Evolutionary conservation across 164 flowering plant genomes (phyloP).

Genomic region (Aristolochia californica): DNA sequence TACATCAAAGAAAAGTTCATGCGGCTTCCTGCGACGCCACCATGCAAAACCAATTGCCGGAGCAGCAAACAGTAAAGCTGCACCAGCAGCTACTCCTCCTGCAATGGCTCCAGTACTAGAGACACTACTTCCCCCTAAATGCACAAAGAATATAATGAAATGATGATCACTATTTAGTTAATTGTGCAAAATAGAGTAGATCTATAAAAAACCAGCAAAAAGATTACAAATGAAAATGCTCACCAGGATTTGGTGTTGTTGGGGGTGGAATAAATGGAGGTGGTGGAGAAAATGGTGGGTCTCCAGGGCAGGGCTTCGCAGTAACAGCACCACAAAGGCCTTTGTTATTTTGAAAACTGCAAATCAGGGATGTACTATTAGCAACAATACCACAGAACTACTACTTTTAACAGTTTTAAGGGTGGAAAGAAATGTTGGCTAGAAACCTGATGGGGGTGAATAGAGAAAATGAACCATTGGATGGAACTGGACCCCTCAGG

Average conservation of each 20-base stretch:
- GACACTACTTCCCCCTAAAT: constrained; percentile 19
- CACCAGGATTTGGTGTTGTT: constrained; percentile 52
- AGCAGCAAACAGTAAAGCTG: constrained; percentile 38
- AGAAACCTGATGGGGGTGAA: constrained; percentile 61
- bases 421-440: background rate
- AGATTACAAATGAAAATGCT: background rate
- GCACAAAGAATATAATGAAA: background rate
- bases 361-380: constrained; percentile 4
- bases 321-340: constrained; percentile 42
- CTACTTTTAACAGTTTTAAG: background rate
- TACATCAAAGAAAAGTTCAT: constrained; percentile 36
- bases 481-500: constrained; percentile 45
- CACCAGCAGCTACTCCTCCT: constrained; percentile 47
- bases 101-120: constrained; percentile 39
- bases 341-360: constrained; percentile 74
- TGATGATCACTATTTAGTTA: background rate
- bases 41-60: constrained; percentile 38
- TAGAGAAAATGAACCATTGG: constrained; percentile 54
- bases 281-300: constrained; percentile 98
- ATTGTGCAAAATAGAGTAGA: background rate
- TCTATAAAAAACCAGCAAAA: background rate
- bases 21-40: constrained; percentile 38
- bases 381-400: background rate
- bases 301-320: constrained; percentile 56
- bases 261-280: constrained; percentile 86